Base-by-base conservation (phyloP, 2,329 filamentous ascomycete species). In the Scedosporium aurantiacum region DNA sequence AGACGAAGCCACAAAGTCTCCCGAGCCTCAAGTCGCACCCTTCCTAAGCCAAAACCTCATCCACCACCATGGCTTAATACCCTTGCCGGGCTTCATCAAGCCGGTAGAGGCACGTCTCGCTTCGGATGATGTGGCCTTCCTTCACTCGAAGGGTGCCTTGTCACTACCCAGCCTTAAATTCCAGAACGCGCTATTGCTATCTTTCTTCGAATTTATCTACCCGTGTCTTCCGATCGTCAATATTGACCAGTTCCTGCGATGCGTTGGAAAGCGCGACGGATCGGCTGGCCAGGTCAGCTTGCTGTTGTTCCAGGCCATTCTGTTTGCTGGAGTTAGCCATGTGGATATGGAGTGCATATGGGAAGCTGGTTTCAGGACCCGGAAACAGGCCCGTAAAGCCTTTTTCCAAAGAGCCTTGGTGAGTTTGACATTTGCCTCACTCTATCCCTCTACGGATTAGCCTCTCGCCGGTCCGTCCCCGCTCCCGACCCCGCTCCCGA, bases 161-260 rank as follows among this genome's bases (percentile, higher is more conserved):
- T 85, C 85, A 1, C 82, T 97, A 45, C 93, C 93, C 1, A 79
- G 82, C 45, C 73, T 80, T 3, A 75, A 77, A 3, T 78, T 97
- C 43, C 89, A 93, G 68, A 90, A 89, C 71, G 91, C 91, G 63
- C 80, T 97, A 52, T 77, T 97, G n/a, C 86, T 87, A 67, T 86
- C 86, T 45, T 97, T 94, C 68, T 81, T 93, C 64, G 89, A 96
- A 75, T 96, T 88, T 71, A 90, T 97, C 5, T 89, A 97, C 71
- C 91, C 92, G 1, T 97, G 90, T 71, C 96, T 97, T 90, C 93
- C 93, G 27, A 78, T 96, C 37, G 76, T 97, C 64, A 91, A 89
- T 76, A 68, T 87, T 68, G 73, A 84, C 71, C 74, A 83, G 70
- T 81, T 87, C 66, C 69, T 88, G 62, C 70, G 76, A 57, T 79